Evolutionary conservation across 305 asterid species (phyloP), one percentile per base, ranked within the genome.

Genomic region (Fraxinus platypoda): DNA sequence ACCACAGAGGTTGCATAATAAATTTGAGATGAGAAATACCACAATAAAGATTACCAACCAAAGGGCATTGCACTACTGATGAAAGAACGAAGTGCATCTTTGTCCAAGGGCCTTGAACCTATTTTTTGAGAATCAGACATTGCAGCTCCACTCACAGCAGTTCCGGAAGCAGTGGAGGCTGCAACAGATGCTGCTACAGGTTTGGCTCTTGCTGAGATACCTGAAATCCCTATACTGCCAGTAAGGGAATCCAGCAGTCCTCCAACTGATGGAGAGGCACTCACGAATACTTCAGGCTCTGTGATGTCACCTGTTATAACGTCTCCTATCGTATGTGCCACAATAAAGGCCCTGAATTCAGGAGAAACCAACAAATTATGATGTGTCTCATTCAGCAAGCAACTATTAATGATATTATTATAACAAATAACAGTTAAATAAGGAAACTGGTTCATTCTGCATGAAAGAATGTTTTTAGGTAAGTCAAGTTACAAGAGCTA

Each of bases 231-330:
- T 43, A 94, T 93, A 89, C 97, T 92, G 33, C 99, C 99, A 2
- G 99, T 94, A 86, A 95, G 94, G 81, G 99, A 94, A 90, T 95
- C 99, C 83, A 95, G 87, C 87, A 95, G 86, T 66, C 99, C 99
- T 74, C 99, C 99, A 19, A 95, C 98, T 28, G 98, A 89, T 35
- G 99, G 96, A 79, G 98, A 74, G 74, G 97, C 89, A 85, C 88
- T 89, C 72, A 88, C 93, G 83, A 93, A 89, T 81, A 95, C 94
- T 88, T 95, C 99, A n/a, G 99, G 98, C 89, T 95, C 99, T 79
- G 86, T 46, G 34, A 87, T 81, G 81, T 95, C 98, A 34, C 98
- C 98, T 33, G 91, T 87, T 81, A 94, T 84, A 79, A 95, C 83
- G 82, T 95, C 99, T 85, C 98, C 99, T 80, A 95, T 83, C 77